These are phyloP conservation scores for Manihot esculenta DNA, from an alignment of 441 rosid species.

Conservation along the genomic window DNA sequence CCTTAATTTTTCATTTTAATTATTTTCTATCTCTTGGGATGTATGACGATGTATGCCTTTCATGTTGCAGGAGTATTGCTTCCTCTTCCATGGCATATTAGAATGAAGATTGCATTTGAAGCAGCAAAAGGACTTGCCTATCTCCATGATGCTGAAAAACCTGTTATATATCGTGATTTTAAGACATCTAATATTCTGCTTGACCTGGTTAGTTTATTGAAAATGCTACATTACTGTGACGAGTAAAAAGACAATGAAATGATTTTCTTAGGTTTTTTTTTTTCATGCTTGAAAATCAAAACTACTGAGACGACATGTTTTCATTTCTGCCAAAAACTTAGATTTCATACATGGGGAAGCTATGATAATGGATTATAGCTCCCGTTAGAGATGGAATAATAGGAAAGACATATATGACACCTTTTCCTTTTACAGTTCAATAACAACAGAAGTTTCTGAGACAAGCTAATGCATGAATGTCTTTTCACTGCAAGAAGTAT, in stretches of 20 bases:
- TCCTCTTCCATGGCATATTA: slow-evolving; percentile 69
- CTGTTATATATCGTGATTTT: slow-evolving; percentile 85
- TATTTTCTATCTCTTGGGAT: background rate
- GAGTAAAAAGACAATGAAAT: background rate
- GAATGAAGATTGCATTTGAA: slow-evolving; percentile 82
- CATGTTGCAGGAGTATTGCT: slow-evolving; percentile 58
- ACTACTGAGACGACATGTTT: background rate
- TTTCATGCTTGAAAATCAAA: background rate
- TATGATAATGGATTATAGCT: background rate
- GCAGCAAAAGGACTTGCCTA: slow-evolving; percentile 88
- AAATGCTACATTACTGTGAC: slow-evolving; percentile 3
- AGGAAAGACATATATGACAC: background rate
- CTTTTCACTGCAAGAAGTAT: too few relatives aligned
- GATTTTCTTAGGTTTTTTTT: background rate
- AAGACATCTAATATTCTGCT: slow-evolving; percentile 87
- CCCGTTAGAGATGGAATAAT: background rate
- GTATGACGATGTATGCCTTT: background rate
- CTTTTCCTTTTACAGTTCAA: background rate
- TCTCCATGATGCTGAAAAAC: slow-evolving; percentile 88
- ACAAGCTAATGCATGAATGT: background rate
- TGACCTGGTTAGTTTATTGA: slow-evolving; percentile 46
- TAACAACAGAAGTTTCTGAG: background rate
- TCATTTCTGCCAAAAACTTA: background rate
- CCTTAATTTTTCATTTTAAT: background rate
- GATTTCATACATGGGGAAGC: background rate